A percentile compares a stretch with the other conserved stretches of the same genome.
Conservation (phyloP, 495 filamentous ascomycete genomes). For the Daldinia concentrica region DNA sequence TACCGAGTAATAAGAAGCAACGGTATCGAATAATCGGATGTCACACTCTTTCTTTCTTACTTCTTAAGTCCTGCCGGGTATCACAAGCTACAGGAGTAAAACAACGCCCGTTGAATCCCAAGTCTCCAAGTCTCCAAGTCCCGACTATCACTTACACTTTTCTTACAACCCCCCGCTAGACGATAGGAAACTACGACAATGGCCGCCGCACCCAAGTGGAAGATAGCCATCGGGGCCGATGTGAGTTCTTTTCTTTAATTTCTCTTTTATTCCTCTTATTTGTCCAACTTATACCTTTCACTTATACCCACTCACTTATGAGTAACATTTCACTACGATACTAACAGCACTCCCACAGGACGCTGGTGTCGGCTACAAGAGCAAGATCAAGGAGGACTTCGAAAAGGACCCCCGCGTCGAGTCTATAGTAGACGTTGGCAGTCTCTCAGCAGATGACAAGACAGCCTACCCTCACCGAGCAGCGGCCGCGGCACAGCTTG, state of each 20-base stretch:
- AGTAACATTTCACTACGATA: not conserved
- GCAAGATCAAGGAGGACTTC: constrained; percentile 77
- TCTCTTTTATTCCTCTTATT: not conserved
- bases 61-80: not conserved
- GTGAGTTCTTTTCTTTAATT: constrained; percentile 51
- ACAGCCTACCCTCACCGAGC: constrained; percentile 87
- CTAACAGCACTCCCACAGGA: constrained; percentile 58
- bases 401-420: constrained; percentile 71
- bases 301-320: not conserved
- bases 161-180: not conserved
- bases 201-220: constrained; percentile 55
- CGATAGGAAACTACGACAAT: constrained; percentile 27
- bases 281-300: not conserved
- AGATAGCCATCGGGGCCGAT: constrained; percentile 58
- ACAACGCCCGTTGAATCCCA: not conserved
- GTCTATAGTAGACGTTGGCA: constrained; percentile 73
- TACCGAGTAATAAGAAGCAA: constrained; percentile 22
- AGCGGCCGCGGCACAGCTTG: constrained; percentile 72
- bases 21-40: constrained; percentile 21
- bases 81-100: not conserved
- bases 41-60: constrained; percentile 7
- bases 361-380: constrained; percentile 81
- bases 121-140: not conserved
- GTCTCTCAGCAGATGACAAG: constrained; percentile 67
- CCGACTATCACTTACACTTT: not conserved